Evolutionary conservation across 2,329 filamentous ascomycete genomes (phyloP), one percentile per base, ranked within the genome.

Genomic region (Neophaeococcomyces aloes): DNA sequence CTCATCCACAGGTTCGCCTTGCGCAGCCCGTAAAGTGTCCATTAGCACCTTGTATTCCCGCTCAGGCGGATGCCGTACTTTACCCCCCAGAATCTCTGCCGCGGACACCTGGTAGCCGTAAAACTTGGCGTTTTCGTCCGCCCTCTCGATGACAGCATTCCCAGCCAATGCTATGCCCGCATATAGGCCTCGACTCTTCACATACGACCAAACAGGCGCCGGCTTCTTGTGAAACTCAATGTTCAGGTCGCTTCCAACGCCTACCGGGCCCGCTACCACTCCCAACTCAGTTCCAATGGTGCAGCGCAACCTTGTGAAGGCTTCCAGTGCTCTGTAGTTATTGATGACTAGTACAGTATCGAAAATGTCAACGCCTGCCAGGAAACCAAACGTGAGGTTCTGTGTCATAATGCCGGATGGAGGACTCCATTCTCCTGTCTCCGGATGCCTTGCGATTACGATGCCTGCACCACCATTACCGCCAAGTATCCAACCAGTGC

Each of bases 291-390:
- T 80, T 4, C 88, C 88, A 2, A 96, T 68, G 0, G 84, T 91
- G 44, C 86, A 79, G 42, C 82, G 76, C 3, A 89, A 68, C 46
- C 79, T 81, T 29, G 84, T 86, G 59, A 95, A 93, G 1, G 83
- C 78, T 53, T 94, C 83, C 36, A 96, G 68, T 5, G 87, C 86
- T 45, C 85, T 75, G 35, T 84, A 78, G 34, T 83, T 87, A 66
- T 94, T 95, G 59, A 95, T 88, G 29, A 95, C 83, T 7, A 95
- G 75, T 11, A 96, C 83, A 58, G 88, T 94, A 61, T 96, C 89
- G 68, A 95, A 96, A 25, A 95, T 87, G 59, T 96, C 89, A 31
- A 94, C 83, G 2, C 88, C 89, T 4, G 88, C 81, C 42, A 94
- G 75, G 58, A 96, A 95, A 29, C 87, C 89, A 27, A 95, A 72